phyloP scores from a whole-genome alignment of 345 rosid genomes.

The Eucalyptus polybractea region DNA sequence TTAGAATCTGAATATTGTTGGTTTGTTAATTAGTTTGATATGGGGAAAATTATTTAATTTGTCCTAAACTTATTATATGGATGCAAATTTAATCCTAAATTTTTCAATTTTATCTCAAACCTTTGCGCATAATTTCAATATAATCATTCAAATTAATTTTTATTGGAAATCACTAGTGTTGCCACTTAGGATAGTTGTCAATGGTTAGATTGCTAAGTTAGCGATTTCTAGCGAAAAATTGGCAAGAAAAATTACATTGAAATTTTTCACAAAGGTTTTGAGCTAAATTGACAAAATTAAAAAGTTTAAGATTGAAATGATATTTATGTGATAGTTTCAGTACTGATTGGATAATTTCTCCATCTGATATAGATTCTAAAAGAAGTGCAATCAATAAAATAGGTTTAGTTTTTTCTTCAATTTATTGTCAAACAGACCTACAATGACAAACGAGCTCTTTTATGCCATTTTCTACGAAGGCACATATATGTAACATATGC shows the following conservation, averaged over 20 bases:
- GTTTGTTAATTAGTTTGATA: not conserved
- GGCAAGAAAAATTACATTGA: no score
- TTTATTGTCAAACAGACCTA: not conserved
- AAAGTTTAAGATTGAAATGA: no score
- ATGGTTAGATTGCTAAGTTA: no score
- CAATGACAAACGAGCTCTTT: not conserved
- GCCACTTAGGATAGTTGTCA: rapidly evolving
- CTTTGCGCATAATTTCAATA: no score
- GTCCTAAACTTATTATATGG: no score
- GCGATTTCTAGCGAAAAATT: no score
- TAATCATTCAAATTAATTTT: rapidly evolving
- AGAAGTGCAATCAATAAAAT: rapidly evolving
- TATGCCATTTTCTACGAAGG: no score
- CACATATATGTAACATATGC: not conserved
- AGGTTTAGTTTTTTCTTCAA: not conserved
- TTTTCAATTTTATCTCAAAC: no score
- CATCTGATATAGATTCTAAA: not conserved
- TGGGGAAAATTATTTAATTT: not conserved
- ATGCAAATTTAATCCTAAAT: no score
- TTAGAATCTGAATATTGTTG: not conserved
- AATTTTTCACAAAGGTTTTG: rapidly evolving
- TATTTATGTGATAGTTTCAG: no score
- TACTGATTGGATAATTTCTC: not conserved
- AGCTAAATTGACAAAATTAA: not conserved
- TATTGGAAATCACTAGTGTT: no score